A percentile compares a stretch with the other conserved stretches of the same genome.
These are phyloP conservation scores for Leucosporidium yakuticum DNA, from an alignment of 768 basidiomycete species.

Conservation along the genomic window DNA sequence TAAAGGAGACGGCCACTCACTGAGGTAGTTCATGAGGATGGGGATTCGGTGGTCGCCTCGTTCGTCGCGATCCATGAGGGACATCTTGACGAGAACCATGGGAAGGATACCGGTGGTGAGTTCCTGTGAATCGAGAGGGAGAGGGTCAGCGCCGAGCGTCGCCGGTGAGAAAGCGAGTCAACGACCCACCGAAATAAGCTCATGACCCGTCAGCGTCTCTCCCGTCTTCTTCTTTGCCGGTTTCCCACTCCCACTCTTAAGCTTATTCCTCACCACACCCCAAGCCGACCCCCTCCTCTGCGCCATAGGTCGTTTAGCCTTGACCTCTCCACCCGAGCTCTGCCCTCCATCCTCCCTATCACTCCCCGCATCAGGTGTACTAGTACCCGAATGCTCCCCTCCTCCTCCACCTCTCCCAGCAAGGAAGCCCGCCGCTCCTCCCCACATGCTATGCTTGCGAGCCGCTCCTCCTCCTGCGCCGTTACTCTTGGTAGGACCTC, in stretches of 20 bases:
- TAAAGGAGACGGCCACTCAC: not conserved
- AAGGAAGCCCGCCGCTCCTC: not conserved
- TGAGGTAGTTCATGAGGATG: conserved; percentile 38
- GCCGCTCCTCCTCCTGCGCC: not conserved
- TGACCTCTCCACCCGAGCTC: not conserved
- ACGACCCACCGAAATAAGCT: conserved; percentile 22
- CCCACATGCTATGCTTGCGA: not conserved
- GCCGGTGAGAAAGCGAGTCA: not conserved
- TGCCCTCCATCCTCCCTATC: conserved; percentile 8
- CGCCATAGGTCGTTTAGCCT: conserved; percentile 11
- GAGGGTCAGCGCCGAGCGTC: not conserved
- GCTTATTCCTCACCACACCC: conserved; percentile 14
- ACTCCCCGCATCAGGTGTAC: conserved; percentile 11
- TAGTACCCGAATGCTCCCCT: conserved; percentile 13
- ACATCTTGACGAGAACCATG: conserved; percentile 64
- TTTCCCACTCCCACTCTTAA: conserved; percentile 1
- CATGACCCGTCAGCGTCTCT: conserved; percentile 25
- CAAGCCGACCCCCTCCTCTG: conserved; percentile 25
- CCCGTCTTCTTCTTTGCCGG: conserved; percentile 28
- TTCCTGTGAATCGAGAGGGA: conserved; percentile 14
- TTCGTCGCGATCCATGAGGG: conserved; percentile 80
- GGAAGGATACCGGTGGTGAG: conserved; percentile 62
- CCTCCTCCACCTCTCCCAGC: not conserved
- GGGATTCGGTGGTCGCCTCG: conserved; percentile 61
- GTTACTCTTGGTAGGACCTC: not conserved